These are phyloP conservation scores for Davidsoniella australis DNA, from an alignment of 2,329 filamentous ascomycete species.

Conservation along the genomic window DNA sequence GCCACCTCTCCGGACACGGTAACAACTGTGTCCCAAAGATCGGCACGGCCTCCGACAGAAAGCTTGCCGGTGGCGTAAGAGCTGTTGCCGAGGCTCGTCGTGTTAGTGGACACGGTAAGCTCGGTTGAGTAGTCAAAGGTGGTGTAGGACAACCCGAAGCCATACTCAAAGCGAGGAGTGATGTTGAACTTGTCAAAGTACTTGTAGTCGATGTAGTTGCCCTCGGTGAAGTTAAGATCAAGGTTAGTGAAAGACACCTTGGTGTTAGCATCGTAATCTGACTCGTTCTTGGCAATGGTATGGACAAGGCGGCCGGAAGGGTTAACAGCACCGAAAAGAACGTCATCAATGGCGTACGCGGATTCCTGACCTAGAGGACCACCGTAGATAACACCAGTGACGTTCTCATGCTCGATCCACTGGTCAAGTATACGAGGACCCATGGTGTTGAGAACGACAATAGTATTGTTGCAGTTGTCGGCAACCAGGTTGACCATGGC, in stretches of 20 bases:
- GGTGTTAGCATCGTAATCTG: slow-evolving; percentile 39
- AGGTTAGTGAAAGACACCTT: slow-evolving; percentile 30
- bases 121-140: slow-evolving; percentile 31
- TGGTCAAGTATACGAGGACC: slow-evolving; percentile 41
- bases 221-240: slow-evolving; percentile 34
- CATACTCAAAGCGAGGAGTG: slow-evolving; percentile 35
- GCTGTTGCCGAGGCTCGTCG: slow-evolving; percentile 21
- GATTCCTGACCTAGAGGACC: slow-evolving; percentile 48
- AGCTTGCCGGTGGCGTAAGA: slow-evolving; percentile 17
- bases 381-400: slow-evolving; percentile 46
- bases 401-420: slow-evolving; percentile 45
- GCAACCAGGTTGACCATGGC: slow-evolving; percentile 39
- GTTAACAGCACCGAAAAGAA: slow-evolving; percentile 40
- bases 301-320: slow-evolving; percentile 43
- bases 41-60: slow-evolving; percentile 33
- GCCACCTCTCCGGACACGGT: slow-evolving; percentile 28
- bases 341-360: slow-evolving; percentile 34
- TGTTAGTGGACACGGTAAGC: slow-evolving; percentile 22
- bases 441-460: slow-evolving; percentile 49
- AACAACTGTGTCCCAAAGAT: slow-evolving; percentile 35
- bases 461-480: slow-evolving; percentile 39
- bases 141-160: slow-evolving; percentile 39
- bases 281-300: slow-evolving; percentile 37
- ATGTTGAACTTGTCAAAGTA: slow-evolving; percentile 33
- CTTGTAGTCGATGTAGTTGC: slow-evolving; percentile 36